These are phyloP conservation scores for Leishmania tarentolae DNA, from an alignment of 208 protist species.

Conservation along the genomic window DNA sequence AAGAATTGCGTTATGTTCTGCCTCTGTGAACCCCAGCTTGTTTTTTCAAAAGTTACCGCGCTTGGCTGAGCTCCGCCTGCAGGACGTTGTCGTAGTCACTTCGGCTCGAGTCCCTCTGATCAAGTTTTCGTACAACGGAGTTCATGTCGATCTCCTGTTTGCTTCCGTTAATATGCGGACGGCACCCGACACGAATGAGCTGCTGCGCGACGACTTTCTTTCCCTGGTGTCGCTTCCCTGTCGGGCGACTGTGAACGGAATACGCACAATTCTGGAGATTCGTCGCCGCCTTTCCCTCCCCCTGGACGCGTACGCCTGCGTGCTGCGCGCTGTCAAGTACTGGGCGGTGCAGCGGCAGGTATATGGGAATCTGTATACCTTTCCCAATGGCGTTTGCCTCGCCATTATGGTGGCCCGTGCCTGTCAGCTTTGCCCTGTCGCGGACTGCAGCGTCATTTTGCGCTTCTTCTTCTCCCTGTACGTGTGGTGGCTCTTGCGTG, in stretches of 20 bases:
- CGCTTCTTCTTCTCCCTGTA: constrained; percentile 91
- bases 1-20: constrained; percentile 68
- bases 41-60: constrained; percentile 67
- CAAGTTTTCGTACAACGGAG: constrained; percentile 61
- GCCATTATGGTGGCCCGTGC: constrained; percentile 95
- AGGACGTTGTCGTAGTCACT: constrained; percentile 59
- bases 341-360: constrained; percentile 88
- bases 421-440: constrained; percentile 92
- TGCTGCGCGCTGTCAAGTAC: constrained; percentile 77
- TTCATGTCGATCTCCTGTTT: constrained; percentile 83
- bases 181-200: constrained; percentile 56
- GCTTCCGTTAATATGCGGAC: constrained; percentile 49
- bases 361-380: constrained; percentile 96
- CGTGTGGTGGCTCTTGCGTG: constrained; percentile 61
- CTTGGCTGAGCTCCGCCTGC: constrained; percentile 31
- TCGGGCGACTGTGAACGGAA: constrained; percentile 69
- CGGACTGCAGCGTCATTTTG: constrained; percentile 77
- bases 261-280: constrained; percentile 79
- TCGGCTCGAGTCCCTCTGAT: constrained; percentile 80
- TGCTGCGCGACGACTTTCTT: constrained; percentile 66
- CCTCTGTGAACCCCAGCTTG: constrained; percentile 36
- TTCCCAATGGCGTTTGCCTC: constrained; percentile 95
- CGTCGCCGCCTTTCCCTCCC: constrained; percentile 48
- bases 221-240: constrained; percentile 50
- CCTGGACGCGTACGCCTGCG: constrained; percentile 46